Base-by-base conservation (phyloP, 2,329 filamentous ascomycete species). In the Aspergillus quadrilineatus region DNA sequence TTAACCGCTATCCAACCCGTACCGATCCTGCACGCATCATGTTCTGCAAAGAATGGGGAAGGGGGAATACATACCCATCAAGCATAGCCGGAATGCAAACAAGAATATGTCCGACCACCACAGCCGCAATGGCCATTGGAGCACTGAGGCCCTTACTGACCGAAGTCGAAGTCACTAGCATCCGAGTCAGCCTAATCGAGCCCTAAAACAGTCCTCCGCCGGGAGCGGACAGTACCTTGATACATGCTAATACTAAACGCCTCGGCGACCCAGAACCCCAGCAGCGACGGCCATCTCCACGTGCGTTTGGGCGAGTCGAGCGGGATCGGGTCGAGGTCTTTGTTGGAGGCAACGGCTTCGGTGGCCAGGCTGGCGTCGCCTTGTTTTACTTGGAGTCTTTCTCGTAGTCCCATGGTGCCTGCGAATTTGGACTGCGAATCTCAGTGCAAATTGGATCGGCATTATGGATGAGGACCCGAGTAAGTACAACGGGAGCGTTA, bases 241-340 rank as follows among this genome's bases (percentile, higher is more conserved):
- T 59, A 59, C 57, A 59, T 59, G 57, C 57, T 59, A 22, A 59
- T 59, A 15, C 54, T 57, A 15, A 59, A 59, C 12, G 57, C 57
- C 37, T 59, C 57, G 9, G 57, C 55, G 28, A 59, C 56, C 57
- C 57, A 59, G 22, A 57, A 59, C 14, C 57, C 57, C 4, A 50
- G 50, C 29, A 57, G 48, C 2, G 54, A 57, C 30, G 55, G 54
- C 57, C 57, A 59, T 46, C 39, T 41, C 57, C 57, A 59, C n/a
- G 57, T 59, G 6, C 54, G 45, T 12, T 54, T 41, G 17, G 57
- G 54, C 3, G 53, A 57, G 12, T 53, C 30, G 10, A 55, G 50
- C 3, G 54, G 57, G 15, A 59, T 43, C 15, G 54, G 57, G 14
- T 59, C 57, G n/a, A 59, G 51, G 28, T 59, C 57, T 28, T 46